Evolutionary conservation across 139 green algal species (phyloP).

Genomic region (Coelastrella sp.): DNA sequence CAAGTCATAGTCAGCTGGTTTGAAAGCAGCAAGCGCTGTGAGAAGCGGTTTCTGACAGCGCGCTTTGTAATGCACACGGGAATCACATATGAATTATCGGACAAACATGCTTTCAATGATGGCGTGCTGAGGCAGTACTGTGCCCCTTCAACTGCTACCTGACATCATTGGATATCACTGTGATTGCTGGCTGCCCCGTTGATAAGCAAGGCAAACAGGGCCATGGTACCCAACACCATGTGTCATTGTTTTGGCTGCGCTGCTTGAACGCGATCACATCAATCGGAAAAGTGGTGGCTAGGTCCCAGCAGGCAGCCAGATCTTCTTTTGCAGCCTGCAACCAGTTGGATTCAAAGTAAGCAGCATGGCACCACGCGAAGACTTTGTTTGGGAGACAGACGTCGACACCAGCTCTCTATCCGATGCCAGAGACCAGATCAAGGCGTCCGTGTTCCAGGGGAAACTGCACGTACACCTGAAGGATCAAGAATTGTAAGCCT

Average conservation of each 20-base stretch:
- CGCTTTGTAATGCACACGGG: too few relatives aligned
- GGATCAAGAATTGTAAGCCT: background rate
- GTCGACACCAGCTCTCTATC: conserved; percentile 5
- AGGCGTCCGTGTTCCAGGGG: conserved; percentile 18
- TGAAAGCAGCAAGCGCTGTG: background rate
- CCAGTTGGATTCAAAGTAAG: background rate
- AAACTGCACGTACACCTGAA: conserved; percentile 38
- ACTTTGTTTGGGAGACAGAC: conserved; percentile 41
- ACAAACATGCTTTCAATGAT: background rate
- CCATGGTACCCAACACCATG: too few relatives aligned
- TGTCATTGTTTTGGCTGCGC: too few relatives aligned
- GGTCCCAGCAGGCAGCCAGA: background rate
- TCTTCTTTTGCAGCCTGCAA: background rate
- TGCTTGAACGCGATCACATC: too few relatives aligned
- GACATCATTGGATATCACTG: background rate
- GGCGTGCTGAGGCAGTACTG: background rate
- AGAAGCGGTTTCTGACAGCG: too few relatives aligned
- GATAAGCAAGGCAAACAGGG: background rate
- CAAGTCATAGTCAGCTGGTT: background rate
- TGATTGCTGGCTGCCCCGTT: background rate
- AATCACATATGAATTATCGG: too few relatives aligned
- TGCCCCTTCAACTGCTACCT: background rate
- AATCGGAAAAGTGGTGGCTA: too few relatives aligned
- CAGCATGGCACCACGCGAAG: conserved; percentile 25
- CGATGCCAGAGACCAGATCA: background rate